Base-by-base conservation (phyloP, 2,329 filamentous ascomycete genomes). In the Dactylellina haptotyla region DNA sequence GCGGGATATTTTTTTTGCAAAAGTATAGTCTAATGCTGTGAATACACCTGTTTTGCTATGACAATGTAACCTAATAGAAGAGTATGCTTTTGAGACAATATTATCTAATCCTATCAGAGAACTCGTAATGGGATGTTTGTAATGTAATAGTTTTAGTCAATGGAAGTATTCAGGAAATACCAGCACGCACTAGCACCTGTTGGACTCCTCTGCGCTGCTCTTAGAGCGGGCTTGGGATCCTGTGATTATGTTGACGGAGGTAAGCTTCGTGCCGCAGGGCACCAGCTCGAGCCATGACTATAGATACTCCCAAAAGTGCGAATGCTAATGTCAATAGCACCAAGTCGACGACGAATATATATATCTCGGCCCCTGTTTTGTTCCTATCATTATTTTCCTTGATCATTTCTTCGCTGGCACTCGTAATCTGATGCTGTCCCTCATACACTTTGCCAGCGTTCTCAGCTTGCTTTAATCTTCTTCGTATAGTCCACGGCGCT, bases 191-290 rank as follows among this genome's bases (percentile, higher is more conserved):
- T 9, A 1, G 20, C n/a, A 8, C 23, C 43, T 8, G 12, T 10
- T 20, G 43, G 20, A 9, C 12, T 51, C 48, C 16, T 34, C 26
- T 34, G 48, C 28, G 41, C 12, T 12, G 41, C 9, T 4, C 20
- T 18, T 4, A 45, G 4, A 45, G 41, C 18, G 9, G 14, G 3
- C 20, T 45, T 18, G 5, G 4, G 8, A 23, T 2, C 16, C n/a
- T n/a, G n/a, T n/a, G n/a, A n/a, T n/a, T n/a, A n/a, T n/a, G n/a
- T n/a, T n/a, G 51, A 25, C 26, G 76, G 79, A 78, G 79, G 79
- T 77, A 79, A 79, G 56, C 75, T 73, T 76, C 77, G 37, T 65
- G 69, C 10, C 32, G 16, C 10, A 63, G 5, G 37, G 12, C 51
- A 3, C 61, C 53, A 46, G 50, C 32, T 34, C 37, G 61, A 6